Percentiles rank a stretch among this genome's conserved stretches.
phyloP scores from a whole-genome alignment of 163 green algal species.

The Scenedesmus sp. region DNA sequence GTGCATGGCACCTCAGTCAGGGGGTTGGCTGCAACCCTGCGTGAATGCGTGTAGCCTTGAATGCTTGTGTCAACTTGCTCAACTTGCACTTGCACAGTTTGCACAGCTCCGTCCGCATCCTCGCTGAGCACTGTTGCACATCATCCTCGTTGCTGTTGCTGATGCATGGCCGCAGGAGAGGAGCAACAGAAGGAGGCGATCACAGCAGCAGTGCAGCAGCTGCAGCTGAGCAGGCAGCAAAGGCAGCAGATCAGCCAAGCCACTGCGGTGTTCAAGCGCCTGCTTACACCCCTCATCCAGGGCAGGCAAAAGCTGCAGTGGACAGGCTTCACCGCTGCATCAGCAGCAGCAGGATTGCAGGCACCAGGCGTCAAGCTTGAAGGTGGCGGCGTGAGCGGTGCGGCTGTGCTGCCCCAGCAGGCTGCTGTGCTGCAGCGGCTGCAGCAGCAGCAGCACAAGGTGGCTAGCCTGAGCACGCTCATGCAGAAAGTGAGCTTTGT shows the following conservation, averaged over 20 bases:
- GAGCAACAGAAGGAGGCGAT: neutral
- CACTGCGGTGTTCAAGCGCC: constrained; percentile 35
- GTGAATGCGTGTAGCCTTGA: neutral
- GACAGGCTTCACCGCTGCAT: neutral
- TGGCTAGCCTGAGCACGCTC: constrained; percentile 11
- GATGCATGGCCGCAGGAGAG: too few relatives aligned
- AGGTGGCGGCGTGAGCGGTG: neutral
- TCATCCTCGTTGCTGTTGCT: neutral
- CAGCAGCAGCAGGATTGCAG: neutral
- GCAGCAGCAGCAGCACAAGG: constrained; percentile 37
- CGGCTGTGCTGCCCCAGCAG: neutral
- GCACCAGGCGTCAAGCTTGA: neutral
- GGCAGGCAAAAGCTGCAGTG: constrained; percentile 28
- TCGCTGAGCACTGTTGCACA: too few relatives aligned
- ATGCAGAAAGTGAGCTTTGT: constrained; percentile 27
- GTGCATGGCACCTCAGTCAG: neutral
- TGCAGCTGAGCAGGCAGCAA: constrained; percentile 5
- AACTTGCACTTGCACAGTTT: too few relatives aligned
- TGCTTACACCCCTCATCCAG: constrained; percentile 23
- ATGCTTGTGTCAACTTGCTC: too few relatives aligned
- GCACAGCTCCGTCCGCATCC: too few relatives aligned
- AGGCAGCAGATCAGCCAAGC: constrained; percentile 19
- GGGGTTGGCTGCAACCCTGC: too few relatives aligned
- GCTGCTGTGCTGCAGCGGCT: neutral
- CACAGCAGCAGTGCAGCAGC: neutral